Conservation (phyloP, 805 yeast genomes). For the Metschnikowia kunwiensis region DNA sequence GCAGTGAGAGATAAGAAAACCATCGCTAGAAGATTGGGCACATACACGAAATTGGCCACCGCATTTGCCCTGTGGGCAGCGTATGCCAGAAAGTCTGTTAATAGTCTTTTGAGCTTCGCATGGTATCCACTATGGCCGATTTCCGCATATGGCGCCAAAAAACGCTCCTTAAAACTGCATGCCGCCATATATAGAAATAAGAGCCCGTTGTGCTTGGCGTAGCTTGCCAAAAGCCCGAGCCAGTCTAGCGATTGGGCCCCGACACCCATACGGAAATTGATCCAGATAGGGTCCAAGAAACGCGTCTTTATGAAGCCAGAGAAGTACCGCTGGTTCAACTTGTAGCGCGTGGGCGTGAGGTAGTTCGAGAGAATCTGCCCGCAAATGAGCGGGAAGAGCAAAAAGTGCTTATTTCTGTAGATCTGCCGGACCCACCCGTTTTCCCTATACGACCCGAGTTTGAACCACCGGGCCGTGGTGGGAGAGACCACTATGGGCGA, state of each 20-base stretch:
- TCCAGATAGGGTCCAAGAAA: slow-evolving; percentile 42
- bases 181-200: slow-evolving; percentile 21
- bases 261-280: slow-evolving; percentile 32
- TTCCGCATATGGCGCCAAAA: slow-evolving; percentile 26
- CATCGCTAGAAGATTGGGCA: slow-evolving; percentile 37
- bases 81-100: slow-evolving; percentile 19
- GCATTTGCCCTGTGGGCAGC: slow-evolving; percentile 28
- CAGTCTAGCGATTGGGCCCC: slow-evolving; percentile 26
- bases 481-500: slow-evolving; percentile 31
- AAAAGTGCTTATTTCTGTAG: slow-evolving; percentile 30
- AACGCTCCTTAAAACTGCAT: slow-evolving; percentile 20
- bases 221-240: slow-evolving; percentile 27
- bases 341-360: slow-evolving; percentile 37
- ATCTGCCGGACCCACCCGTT: slow-evolving; percentile 19
- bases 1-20: slow-evolving; percentile 34
- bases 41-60: slow-evolving; percentile 32
- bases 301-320: slow-evolving; percentile 29
- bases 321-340: slow-evolving; percentile 35
- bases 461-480: slow-evolving; percentile 23
- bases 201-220: slow-evolving; percentile 25
- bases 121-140: slow-evolving; percentile 16
- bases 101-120: slow-evolving; percentile 1
- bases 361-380: slow-evolving; percentile 41
- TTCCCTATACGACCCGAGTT: slow-evolving; percentile 22
- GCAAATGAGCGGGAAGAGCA: slow-evolving; percentile 35